phyloP scores from a whole-genome alignment of 306 rosid species.

The Glycyrrhiza uralensis region DNA sequence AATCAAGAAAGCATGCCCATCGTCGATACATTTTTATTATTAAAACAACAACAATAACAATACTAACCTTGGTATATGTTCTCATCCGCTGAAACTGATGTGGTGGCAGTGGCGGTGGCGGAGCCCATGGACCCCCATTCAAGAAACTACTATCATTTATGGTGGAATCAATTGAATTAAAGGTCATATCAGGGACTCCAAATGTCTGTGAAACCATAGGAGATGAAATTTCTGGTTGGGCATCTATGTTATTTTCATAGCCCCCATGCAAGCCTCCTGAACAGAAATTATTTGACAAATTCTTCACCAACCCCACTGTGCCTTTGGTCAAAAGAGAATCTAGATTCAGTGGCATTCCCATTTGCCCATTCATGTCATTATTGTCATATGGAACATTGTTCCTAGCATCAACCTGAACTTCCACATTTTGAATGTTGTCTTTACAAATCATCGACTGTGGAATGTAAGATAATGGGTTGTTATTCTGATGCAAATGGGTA shows the following conservation, averaged over 20 bases:
- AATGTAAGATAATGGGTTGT: slow-evolving; percentile 57
- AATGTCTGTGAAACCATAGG: slow-evolving; percentile 85
- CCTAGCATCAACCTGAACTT: slow-evolving; percentile 64
- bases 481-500: slow-evolving; percentile 62
- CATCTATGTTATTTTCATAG: slow-evolving; percentile 61
- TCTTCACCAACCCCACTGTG: slow-evolving; percentile 51
- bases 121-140: slow-evolving; percentile 71
- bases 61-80: slow-evolving; percentile 93
- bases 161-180: slow-evolving; percentile 79
- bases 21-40: too few relatives aligned
- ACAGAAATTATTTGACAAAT: slow-evolving; percentile 54
- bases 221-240: slow-evolving; percentile 87
- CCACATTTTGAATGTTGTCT: slow-evolving; percentile 68
- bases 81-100: slow-evolving; percentile 80
- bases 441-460: slow-evolving; percentile 67
- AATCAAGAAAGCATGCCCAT: too few relatives aligned
- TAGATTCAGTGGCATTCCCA: slow-evolving; percentile 55
- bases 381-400: slow-evolving; percentile 52
- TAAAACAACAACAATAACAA: slow-evolving; percentile 2
- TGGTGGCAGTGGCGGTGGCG: slow-evolving; percentile 60
- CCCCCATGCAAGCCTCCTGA: slow-evolving; percentile 57
- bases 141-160: slow-evolving; percentile 70
- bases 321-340: slow-evolving; percentile 67
- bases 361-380: slow-evolving; percentile 55
- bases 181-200: slow-evolving; percentile 87